A percentile compares a stretch with the other conserved stretches of the same genome.
Conservation (phyloP, 441 rosid species). For the Aquilaria agallochum region DNA sequence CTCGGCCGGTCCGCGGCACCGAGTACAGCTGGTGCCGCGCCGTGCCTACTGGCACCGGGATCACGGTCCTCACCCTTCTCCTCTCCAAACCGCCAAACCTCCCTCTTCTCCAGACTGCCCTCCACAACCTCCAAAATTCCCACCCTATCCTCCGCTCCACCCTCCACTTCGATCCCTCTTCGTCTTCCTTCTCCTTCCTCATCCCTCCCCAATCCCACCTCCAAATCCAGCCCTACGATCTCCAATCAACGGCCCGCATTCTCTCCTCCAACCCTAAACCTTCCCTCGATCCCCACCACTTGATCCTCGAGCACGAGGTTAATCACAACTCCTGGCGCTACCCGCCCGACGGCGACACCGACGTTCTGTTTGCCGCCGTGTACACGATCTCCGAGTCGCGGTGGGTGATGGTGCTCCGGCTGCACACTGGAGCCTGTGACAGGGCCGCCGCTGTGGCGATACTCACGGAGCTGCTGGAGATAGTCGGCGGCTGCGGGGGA, state of each 20-base stretch:
- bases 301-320: conserved; percentile 67
- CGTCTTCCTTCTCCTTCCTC: conserved; percentile 52
- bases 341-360: conserved; percentile 18
- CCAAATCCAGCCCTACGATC: conserved; percentile 45
- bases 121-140: conserved; percentile 47
- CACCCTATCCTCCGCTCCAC: conserved; percentile 76
- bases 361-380: conserved; percentile 41
- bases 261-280: conserved; percentile 1
- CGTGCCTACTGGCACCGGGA: conserved; percentile 71
- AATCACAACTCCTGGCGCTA: conserved; percentile 54
- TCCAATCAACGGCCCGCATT: conserved; percentile 43
- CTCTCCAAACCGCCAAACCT: conserved; percentile 41
- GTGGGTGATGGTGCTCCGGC: conserved; percentile 51
- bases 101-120: conserved; percentile 39
- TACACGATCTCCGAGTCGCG: conserved; percentile 39
- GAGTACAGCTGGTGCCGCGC: conserved; percentile 92
- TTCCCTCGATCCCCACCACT: conserved; percentile 28
- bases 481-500: conserved; percentile 21
- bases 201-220: conserved; percentile 38
- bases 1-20: conserved; percentile 63
- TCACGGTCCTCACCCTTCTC: conserved; percentile 74
- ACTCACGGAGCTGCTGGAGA: conserved; percentile 37
- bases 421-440: conserved; percentile 75
- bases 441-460: conserved; percentile 62
- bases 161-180: conserved; percentile 41